phyloP scores from a whole-genome alignment of 352 stramenopile species.

The Phytophthora multivora region DNA sequence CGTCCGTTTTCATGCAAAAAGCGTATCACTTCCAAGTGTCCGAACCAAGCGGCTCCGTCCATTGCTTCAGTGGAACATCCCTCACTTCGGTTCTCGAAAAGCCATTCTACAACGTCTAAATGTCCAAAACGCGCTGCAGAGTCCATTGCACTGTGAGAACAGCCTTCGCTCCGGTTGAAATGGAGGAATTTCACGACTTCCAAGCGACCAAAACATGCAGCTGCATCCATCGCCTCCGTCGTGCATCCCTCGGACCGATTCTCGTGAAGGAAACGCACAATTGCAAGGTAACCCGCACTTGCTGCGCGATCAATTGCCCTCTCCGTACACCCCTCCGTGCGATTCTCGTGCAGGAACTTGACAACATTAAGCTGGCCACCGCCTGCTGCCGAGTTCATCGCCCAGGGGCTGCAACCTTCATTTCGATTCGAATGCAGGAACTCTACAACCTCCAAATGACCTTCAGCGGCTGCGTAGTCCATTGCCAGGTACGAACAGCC shows the following conservation, averaged over 20 bases:
- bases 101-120: constrained; percentile 33
- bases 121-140: constrained; percentile 33
- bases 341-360: constrained; percentile 33
- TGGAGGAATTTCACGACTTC: constrained; percentile 38
- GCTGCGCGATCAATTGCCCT: constrained; percentile 35
- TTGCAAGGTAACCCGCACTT: constrained; percentile 12
- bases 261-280: constrained; percentile 28
- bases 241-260: constrained; percentile 22
- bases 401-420: constrained; percentile 31
- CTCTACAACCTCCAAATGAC: constrained; percentile 27
- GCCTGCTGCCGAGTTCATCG: constrained; percentile 38
- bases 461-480: constrained; percentile 29
- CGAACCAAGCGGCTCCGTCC: constrained; percentile 40
- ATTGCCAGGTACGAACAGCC: constrained; percentile 37
- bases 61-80: constrained; percentile 45
- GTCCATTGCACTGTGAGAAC: constrained; percentile 34
- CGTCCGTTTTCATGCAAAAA: constrained; percentile 38
- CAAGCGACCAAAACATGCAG: constrained; percentile 31
- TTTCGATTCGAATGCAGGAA: constrained; percentile 29
- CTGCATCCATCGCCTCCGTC: constrained; percentile 37
- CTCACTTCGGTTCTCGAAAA: constrained; percentile 23
- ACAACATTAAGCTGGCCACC: constrained; percentile 40
- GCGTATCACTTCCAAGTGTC: constrained; percentile 34
- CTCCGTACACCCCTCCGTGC: constrained; percentile 32
- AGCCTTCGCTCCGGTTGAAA: constrained; percentile 31